phyloP scores from a whole-genome alignment of 1,139 yeast species.

The Hanseniaspora uvarum region DNA sequence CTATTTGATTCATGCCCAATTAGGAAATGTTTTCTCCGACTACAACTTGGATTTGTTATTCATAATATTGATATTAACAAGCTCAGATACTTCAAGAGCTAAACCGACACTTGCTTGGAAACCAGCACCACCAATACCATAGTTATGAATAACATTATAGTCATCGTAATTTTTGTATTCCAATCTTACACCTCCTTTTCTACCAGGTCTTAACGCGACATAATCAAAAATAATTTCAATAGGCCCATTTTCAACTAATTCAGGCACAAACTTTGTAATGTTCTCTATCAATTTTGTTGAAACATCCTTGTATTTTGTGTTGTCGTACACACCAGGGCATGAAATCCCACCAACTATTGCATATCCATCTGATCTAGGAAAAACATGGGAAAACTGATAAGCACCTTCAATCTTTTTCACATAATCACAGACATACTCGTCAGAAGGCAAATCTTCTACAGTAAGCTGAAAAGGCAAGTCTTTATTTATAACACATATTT shows the following conservation, averaged over 20 bases:
- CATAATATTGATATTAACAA: slow-evolving; percentile 22
- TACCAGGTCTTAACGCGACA: slow-evolving; percentile 64
- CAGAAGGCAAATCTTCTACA: slow-evolving; percentile 27
- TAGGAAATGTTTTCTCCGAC: neutral
- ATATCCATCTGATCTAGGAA: slow-evolving; percentile 45
- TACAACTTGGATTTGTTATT: slow-evolving; percentile 3
- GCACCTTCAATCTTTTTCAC: slow-evolving; percentile 17
- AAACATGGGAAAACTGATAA: slow-evolving; percentile 29
- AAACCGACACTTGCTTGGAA: slow-evolving; percentile 60
- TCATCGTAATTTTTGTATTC: slow-evolving; percentile 32
- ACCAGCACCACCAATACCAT: slow-evolving; percentile 68
- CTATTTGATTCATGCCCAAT: neutral
- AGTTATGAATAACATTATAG: slow-evolving; percentile 44
- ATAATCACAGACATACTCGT: slow-evolving; percentile 32
- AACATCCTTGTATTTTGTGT: slow-evolving; percentile 36
- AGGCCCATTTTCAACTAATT: slow-evolving; percentile 31
- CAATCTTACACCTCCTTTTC: slow-evolving; percentile 49
- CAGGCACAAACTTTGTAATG: slow-evolving; percentile 46
- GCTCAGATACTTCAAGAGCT: slow-evolving; percentile 37
- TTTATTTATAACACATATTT: slow-evolving; percentile 37
- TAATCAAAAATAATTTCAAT: slow-evolving; percentile 33
- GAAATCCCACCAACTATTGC: slow-evolving; percentile 63
- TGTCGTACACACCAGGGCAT: slow-evolving; percentile 27
- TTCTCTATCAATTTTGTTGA: slow-evolving; percentile 39
- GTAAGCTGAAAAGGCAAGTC: slow-evolving; percentile 24